Evolutionary conservation across 2,329 filamentous ascomycete genomes (phyloP).

Genomic region (Trichoderma sp.): DNA sequence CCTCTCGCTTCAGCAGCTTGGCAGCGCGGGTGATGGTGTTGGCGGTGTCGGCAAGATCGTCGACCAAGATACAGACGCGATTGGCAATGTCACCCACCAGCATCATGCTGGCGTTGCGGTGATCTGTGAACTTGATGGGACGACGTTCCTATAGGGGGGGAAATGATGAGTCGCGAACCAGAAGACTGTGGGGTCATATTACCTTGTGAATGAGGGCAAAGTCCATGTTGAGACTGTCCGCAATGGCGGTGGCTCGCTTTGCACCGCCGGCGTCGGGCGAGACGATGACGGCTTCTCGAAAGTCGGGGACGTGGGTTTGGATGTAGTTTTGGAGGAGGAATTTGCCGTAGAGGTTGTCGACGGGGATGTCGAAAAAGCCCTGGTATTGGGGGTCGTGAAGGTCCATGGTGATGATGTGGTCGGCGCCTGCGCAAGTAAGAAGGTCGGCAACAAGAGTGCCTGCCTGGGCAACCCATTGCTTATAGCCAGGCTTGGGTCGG

Average conservation of each 20-base stretch:
- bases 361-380: conserved; percentile 97
- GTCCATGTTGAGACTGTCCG: conserved; percentile 88
- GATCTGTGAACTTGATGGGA: conserved; percentile 82
- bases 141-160: conserved; percentile 72
- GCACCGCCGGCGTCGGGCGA: conserved; percentile 95
- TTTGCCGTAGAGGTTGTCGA: conserved; percentile 93
- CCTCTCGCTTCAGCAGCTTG: conserved; percentile 94
- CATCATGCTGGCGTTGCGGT: conserved; percentile 94
- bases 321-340: conserved; percentile 71
- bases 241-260: conserved; percentile 93
- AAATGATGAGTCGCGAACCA: conserved; percentile 43
- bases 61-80: conserved; percentile 84
- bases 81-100: conserved; percentile 83
- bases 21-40: conserved; percentile 97
- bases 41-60: conserved; percentile 92
- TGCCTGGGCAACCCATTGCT: conserved; percentile 97
- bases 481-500: conserved; percentile 88
- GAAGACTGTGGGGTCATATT: conserved; percentile 38
- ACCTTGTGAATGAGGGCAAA: conserved; percentile 98
- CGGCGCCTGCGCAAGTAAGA: conserved; percentile 90
- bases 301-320: conserved; percentile 80
- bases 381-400: conserved; percentile 96
- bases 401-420: conserved; percentile 98
- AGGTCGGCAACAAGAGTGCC: conserved; percentile 94
- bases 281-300: conserved; percentile 85